Conservation (phyloP, 768 basidiomycete genomes). For the Russula sp. region DNA sequence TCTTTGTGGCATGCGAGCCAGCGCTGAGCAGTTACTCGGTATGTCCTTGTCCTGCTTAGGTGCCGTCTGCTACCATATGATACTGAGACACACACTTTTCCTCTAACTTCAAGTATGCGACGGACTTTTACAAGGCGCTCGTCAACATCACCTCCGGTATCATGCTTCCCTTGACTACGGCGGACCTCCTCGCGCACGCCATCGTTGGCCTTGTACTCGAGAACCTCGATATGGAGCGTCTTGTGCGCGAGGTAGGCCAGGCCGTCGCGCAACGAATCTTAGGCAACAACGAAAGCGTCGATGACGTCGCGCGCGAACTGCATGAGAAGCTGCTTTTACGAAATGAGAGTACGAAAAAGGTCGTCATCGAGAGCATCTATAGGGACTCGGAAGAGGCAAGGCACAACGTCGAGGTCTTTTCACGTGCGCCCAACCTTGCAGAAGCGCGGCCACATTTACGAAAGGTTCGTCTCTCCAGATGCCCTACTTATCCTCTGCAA, state of each 20-base stretch:
- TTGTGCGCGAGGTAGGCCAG: slow-evolving; percentile 89
- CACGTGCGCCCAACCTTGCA: slow-evolving; percentile 55
- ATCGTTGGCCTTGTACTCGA: slow-evolving; percentile 96
- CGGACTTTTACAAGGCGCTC: slow-evolving; percentile 91
- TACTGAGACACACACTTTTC: neutral
- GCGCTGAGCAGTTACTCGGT: slow-evolving; percentile 89
- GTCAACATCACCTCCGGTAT: slow-evolving; percentile 89
- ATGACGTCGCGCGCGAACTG: slow-evolving; percentile 90
- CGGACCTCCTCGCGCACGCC: slow-evolving; percentile 88
- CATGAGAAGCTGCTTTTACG: slow-evolving; percentile 86
- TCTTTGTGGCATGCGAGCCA: slow-evolving; percentile 99
- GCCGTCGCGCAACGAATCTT: slow-evolving; percentile 90
- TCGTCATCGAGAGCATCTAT: slow-evolving; percentile 95
- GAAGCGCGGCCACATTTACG: slow-evolving; percentile 74
- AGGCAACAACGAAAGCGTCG: slow-evolving; percentile 90
- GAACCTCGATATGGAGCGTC: slow-evolving; percentile 96
- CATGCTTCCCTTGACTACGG: slow-evolving; percentile 94
- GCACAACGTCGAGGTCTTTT: slow-evolving; percentile 87
- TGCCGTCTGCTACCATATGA: neutral
- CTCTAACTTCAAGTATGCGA: slow-evolving; percentile 61
- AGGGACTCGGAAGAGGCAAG: slow-evolving; percentile 80
- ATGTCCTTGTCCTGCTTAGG: slow-evolving; percentile 31
- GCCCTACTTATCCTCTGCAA: too few species aligned
- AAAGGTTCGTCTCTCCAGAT: slow-evolving; percentile 45
- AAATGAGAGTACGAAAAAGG: slow-evolving; percentile 95